Base-by-base conservation (phyloP, 371 early-diverging fungal species). In the Circinella minor region DNA sequence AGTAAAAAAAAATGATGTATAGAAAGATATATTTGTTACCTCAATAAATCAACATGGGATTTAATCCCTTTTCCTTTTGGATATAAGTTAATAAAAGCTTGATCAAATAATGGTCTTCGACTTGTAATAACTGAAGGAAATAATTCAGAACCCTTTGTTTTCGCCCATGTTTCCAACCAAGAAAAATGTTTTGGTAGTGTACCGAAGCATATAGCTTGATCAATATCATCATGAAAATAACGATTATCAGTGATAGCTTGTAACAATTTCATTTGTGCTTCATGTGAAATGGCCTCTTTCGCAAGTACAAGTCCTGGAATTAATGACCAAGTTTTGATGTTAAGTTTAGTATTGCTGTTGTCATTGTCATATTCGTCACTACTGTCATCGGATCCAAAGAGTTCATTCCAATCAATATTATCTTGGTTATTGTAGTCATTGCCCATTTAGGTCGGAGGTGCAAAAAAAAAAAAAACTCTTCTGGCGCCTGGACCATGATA, bases 171-270 rank as follows among this genome's bases (percentile, higher is more conserved):
- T 3, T 47, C 54, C 2, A 84, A 48, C 71, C 71, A 69, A 5
- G 64, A 43, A 9, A 84, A 61, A 13, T 65, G 74, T 0, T 14
- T 39, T 6, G 81, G 80, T 6, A 84, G 66, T 34, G 71, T 37
- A 6, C 84, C 84, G 77, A 84, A 84, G 9, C 74, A 61, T 82
- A 84, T 84, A 55, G 75, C 76, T 64, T 84, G 84, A 55, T 84
- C 81, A 11, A 17, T n/a, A 0, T 70, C 59, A 14, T 57, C 64
- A 17, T 71, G 46, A 63, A 84, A 80, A 36, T 74, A 72, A 4
- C 69, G 61, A 8, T 65, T 13, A 3, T 76, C 69, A n/a, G 77
- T 68, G 7, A 84, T 68, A 0, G 69, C 76, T 13, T 78, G n/a
- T 2, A 79, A 49, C 13, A 80, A 49, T 20, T 17, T 18, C 77